phyloP scores from a whole-genome alignment of 768 basidiomycete species.

The Phanerodontia chrysosporium region DNA sequence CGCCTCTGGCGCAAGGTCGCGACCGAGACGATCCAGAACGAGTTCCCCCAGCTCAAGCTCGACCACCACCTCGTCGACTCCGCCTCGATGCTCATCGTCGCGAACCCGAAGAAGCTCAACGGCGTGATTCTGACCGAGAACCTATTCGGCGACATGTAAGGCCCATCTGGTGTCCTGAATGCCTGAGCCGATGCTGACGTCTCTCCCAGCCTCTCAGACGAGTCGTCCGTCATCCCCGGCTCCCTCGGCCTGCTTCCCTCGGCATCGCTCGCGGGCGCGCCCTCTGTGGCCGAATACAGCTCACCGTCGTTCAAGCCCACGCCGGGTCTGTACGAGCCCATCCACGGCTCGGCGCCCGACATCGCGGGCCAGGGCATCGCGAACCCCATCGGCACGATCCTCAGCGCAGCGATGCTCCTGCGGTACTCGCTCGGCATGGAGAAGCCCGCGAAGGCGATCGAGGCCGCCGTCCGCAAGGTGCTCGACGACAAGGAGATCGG shows the following conservation, averaged over 20 bases:
- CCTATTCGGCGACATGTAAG: conserved; percentile 95
- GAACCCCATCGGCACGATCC: conserved; percentile 95
- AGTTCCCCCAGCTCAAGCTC: conserved; percentile 84
- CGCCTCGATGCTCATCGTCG: conserved; percentile 92
- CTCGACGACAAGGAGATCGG: conserved; percentile 68
- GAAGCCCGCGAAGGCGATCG: conserved; percentile 79
- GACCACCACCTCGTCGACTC: conserved; percentile 95
- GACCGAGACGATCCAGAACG: conserved; percentile 73
- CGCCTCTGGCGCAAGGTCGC: conserved; percentile 94
- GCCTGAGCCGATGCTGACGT: background rate
- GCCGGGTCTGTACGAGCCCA: conserved; percentile 92
- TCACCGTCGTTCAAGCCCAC: conserved; percentile 68
- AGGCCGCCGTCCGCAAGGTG: conserved; percentile 86
- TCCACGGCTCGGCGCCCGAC: conserved; percentile 96
- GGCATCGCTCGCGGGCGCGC: conserved; percentile 91
- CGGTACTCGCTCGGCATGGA: conserved; percentile 93
- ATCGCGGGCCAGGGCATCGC: conserved; percentile 87
- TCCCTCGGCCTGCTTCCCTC: conserved; percentile 95
- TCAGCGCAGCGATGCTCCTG: conserved; percentile 93
- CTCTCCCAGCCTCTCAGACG: conserved; percentile 79
- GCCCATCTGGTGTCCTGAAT: background rate
- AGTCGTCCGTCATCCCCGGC: conserved; percentile 95
- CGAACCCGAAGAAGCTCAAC: conserved; percentile 87
- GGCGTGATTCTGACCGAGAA: conserved; percentile 95
- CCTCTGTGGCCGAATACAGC: conserved; percentile 40